A percentile compares a stretch with the other conserved stretches of the same genome.
phyloP scores from a whole-genome alignment of 352 stramenopile genomes.

The Globisporangium rhizosaccharum region DNA sequence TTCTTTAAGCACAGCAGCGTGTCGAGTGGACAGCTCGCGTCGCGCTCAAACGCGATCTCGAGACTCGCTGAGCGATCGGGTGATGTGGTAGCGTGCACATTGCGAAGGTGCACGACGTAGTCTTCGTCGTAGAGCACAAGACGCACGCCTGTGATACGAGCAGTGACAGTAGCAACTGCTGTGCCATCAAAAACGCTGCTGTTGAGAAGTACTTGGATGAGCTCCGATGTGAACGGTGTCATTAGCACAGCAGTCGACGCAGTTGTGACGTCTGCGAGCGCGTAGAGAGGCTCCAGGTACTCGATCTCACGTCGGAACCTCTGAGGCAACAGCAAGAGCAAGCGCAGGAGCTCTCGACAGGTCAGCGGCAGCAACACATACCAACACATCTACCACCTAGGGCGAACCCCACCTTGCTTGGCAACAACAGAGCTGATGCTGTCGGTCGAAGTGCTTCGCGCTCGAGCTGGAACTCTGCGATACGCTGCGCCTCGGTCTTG shows the following conservation, averaged over 20 bases:
- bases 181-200: not conserved
- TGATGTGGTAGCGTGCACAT: not conserved
- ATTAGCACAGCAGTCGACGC: constrained; percentile 19
- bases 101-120: constrained; percentile 35
- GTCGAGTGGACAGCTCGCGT: constrained; percentile 28
- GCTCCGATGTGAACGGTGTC: constrained; percentile 22
- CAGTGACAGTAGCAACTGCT: not conserved
- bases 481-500: constrained; percentile 11
- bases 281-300: constrained; percentile 48
- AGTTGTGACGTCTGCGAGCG: constrained; percentile 25
- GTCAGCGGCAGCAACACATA: no score
- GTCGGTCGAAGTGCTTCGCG: not conserved
- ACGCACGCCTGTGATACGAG: constrained; percentile 1
- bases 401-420: not conserved
- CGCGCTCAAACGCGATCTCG: constrained; percentile 31
- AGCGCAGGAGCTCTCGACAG: not conserved
- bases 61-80: not conserved
- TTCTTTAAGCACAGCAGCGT: constrained; percentile 20
- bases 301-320: constrained; percentile 41
- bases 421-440: not conserved
- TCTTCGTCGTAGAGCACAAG: constrained; percentile 32
- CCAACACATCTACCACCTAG: not conserved
- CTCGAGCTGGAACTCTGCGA: constrained; percentile 7
- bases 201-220: constrained; percentile 14
- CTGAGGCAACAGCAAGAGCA: constrained; percentile 10